Percentiles rank a stretch among this genome's conserved stretches.
Evolutionary conservation across 257 asterid species (phyloP).

Genomic region (Nicotiana knightiana): DNA sequence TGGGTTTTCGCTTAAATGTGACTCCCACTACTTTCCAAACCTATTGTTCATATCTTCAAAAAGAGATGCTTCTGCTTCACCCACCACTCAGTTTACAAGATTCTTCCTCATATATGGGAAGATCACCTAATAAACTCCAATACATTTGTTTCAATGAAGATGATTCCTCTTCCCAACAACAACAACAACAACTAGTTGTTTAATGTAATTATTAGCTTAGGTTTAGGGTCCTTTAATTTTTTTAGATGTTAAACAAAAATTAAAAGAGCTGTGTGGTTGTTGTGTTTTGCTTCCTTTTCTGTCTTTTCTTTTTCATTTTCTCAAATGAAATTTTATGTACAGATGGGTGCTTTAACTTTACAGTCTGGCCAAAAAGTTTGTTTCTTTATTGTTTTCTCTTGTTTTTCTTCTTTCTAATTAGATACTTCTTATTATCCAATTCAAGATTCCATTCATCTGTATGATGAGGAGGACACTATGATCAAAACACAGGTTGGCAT

Average conservation of each 20-base stretch:
- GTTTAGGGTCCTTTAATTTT: conserved; percentile 4
- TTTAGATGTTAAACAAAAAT: neutral
- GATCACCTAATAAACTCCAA: conserved; percentile 48
- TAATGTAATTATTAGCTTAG: conserved; percentile 39
- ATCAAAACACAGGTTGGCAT: conserved; percentile 4
- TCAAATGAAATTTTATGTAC: conserved; percentile 4
- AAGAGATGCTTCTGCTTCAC: conserved; percentile 57
- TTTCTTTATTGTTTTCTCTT: neutral
- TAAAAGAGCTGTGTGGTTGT: neutral
- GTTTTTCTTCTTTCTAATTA: neutral
- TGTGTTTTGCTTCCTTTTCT: neutral
- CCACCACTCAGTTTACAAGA: conserved; percentile 44
- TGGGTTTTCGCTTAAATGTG: conserved; percentile 83
- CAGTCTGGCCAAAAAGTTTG: neutral
- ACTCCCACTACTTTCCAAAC: conserved; percentile 72
- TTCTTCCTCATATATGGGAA: conserved; percentile 31
- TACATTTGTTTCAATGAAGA: conserved; percentile 56
- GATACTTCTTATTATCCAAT: conserved; percentile 7
- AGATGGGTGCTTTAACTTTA: conserved; percentile 6
- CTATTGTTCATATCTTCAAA: conserved; percentile 61
- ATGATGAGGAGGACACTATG: neutral
- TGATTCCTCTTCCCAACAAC: conserved; percentile 54
- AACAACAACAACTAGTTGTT: conserved; percentile 67
- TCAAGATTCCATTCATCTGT: conserved; percentile 7
- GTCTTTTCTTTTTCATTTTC: neutral